Base-by-base conservation (phyloP, 1,139 yeast genomes). In the Yamadazyma siamensis region DNA sequence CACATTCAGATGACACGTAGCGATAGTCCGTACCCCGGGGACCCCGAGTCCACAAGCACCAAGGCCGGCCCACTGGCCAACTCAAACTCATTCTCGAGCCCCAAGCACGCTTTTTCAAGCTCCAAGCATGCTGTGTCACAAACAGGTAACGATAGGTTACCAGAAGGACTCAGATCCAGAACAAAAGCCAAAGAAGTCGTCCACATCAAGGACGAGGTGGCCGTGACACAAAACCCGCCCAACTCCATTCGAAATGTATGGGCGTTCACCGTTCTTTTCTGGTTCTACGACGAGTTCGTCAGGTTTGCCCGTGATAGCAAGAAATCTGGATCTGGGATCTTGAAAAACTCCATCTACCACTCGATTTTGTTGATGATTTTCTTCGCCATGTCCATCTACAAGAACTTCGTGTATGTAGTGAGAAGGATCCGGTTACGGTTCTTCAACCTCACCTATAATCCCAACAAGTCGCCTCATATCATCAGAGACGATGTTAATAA, bases 401-500 rank as follows among this genome's bases (percentile, higher is more conserved):
- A 83, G 36, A 67, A 75, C 36, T 46, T 63, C 36, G 74, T 76
- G 45, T 77, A 59, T 41, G 50, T 69, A 18, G 75, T 72, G 53
- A 76, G 83, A 45, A 70, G 73, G 38, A 47, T 73, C 32, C 65
- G 72, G 43, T 67, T 86, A 40, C 74, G 78, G 45, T 62, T 80
- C 33, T 61, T 77, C 34, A 77, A 77, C 34, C 54, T 87, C 33
- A 75, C 85, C 7, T 85, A 83, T 54, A 84, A 81, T 50, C 94
- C 94, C 9, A 77, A 84, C 39, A 79, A 80, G 45, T 79, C 95
- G 3, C 96, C 97, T 1, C 88, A 83, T 47, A 66, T 88, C 38
- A 87, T 91, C 41, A 75, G 94, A 41, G 81, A 82, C 39, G 98
- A 94, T 57, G 88, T 87, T 24, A 66, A 68, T 37, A 72, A 75